These are phyloP conservation scores for Carex kokanica DNA, from an alignment of 176 grass and related monocot species.

Conservation along the genomic window DNA sequence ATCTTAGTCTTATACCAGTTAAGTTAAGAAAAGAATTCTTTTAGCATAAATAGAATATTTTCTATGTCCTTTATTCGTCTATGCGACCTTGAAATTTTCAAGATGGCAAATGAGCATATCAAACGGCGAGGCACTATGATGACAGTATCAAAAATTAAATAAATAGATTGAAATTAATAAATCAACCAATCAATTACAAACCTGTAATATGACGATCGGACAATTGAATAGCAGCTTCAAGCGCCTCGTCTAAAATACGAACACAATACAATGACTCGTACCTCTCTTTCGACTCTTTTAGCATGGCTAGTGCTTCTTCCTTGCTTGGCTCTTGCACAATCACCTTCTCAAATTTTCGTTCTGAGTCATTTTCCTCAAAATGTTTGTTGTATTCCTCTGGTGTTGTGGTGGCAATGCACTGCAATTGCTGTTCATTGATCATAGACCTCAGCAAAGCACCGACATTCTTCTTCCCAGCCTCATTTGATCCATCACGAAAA, in stretches of 20 bases:
- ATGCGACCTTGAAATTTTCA: background rate
- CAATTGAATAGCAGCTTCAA: slow-evolving; percentile 52
- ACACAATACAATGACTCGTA: slow-evolving; percentile 59
- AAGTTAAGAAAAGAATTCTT: background rate
- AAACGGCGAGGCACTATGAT: background rate
- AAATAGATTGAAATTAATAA: background rate
- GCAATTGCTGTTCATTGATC: slow-evolving; percentile 52
- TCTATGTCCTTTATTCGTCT: background rate
- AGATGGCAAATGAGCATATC: background rate
- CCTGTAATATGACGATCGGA: slow-evolving; percentile 50
- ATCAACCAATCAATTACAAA: slow-evolving; percentile 22
- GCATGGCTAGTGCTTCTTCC: slow-evolving; percentile 46
- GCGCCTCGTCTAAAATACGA: slow-evolving; percentile 54
- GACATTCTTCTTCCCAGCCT: slow-evolving; percentile 48
- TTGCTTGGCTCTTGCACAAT: slow-evolving; percentile 57
- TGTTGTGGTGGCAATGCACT: slow-evolving; percentile 66
- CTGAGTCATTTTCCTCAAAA: slow-evolving; percentile 57
- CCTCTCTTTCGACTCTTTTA: slow-evolving; percentile 65
- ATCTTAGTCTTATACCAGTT: background rate
- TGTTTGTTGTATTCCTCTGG: slow-evolving; percentile 61
- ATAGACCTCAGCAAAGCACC: slow-evolving; percentile 54
- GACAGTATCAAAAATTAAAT: background rate
- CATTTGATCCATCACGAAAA: slow-evolving; percentile 40
- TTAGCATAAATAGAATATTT: background rate
- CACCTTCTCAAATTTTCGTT: slow-evolving; percentile 54